A percentile compares a stretch with the other conserved stretches of the same genome.
These are phyloP conservation scores for Hyphopichia burtonii DNA, from an alignment of 1,139 yeast genomes.

Conservation along the genomic window DNA sequence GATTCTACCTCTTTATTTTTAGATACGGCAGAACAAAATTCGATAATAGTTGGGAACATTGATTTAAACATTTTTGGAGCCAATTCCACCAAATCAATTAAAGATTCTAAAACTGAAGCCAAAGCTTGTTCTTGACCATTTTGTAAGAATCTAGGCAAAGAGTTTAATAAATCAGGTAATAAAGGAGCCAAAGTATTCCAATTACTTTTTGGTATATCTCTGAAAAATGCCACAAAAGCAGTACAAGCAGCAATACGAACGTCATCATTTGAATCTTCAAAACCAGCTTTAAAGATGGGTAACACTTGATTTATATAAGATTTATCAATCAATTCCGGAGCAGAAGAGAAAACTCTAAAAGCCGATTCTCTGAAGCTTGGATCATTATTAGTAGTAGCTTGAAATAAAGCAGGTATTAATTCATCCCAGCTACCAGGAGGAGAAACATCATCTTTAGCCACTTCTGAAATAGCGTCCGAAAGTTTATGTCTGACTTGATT, in stretches of 20 bases:
- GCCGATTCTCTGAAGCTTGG: conserved; percentile 86
- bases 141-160: conserved; percentile 80
- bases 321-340: conserved; percentile 74
- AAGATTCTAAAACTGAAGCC: conserved; percentile 82
- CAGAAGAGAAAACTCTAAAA: conserved; percentile 81
- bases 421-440: conserved; percentile 70
- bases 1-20: conserved; percentile 80
- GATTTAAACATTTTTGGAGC: conserved; percentile 95
- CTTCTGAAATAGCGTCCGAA: conserved; percentile 91
- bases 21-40: conserved; percentile 78
- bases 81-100: conserved; percentile 85
- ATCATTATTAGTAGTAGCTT: conserved; percentile 61
- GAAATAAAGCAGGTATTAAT: conserved; percentile 70
- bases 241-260: conserved; percentile 91
- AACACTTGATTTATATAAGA: conserved; percentile 55
- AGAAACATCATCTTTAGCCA: conserved; percentile 65
- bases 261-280: conserved; percentile 72
- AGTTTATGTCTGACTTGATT: conserved; percentile 83
- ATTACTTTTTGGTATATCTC: conserved; percentile 69
- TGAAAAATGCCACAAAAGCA: conserved; percentile 89
- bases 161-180: conserved; percentile 79
- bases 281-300: conserved; percentile 75
- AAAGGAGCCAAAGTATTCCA: conserved; percentile 80
- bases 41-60: conserved; percentile 83
- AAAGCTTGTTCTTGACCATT: conserved; percentile 78